Percentiles rank a stretch among this genome's conserved stretches.
Conservation (phyloP, 225 moss, liverwort and hornwort species). For the Straminergon stramineum region DNA sequence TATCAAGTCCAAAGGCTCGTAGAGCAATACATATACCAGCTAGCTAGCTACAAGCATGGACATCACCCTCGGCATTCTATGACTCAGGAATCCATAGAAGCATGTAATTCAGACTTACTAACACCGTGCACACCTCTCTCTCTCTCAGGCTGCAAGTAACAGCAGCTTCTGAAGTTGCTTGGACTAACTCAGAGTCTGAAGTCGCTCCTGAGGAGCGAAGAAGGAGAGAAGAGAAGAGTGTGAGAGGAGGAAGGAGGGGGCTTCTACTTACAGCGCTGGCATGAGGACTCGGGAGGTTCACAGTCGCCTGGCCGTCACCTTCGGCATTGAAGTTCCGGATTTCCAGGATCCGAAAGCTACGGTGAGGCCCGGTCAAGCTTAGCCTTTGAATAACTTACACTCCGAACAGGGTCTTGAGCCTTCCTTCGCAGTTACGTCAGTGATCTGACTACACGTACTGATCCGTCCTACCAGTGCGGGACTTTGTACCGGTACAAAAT, state of each 20-base stretch:
- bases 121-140: not conserved
- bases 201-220: not conserved
- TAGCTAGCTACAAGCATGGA: not conserved
- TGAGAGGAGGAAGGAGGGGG: not conserved
- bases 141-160: not conserved
- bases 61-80: not conserved
- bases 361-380: not conserved
- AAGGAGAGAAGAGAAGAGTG: not conserved
- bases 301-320: not conserved
- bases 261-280: not conserved
- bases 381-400: not conserved
- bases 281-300: not conserved
- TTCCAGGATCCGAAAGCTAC: not conserved
- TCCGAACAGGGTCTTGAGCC: not conserved
- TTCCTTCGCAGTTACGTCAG: not conserved
- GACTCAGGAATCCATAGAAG: not conserved
- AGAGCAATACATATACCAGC: not conserved
- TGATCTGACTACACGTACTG: too few species aligned
- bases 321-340: not conserved
- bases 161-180: not conserved
- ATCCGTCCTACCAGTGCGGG: too few species aligned
- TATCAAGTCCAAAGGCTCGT: not conserved
- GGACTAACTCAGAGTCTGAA: not conserved
- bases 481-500: too few species aligned
- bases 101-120: not conserved